phyloP scores from a whole-genome alignment of 768 basidiomycete genomes.

The Suillus weaverae region DNA sequence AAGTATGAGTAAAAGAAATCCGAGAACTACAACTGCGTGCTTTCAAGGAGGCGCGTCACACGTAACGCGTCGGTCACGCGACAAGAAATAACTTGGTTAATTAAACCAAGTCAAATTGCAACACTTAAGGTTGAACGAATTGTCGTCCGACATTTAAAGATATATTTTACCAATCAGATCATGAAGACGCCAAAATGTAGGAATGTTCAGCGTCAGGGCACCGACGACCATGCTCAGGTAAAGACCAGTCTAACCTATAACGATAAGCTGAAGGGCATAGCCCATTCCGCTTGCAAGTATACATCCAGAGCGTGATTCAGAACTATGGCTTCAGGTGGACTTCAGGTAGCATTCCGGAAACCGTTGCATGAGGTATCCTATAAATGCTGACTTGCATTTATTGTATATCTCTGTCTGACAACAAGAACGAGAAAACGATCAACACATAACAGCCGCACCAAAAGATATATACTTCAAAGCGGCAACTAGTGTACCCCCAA shows the following conservation, averaged over 20 bases:
- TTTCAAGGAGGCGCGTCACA: constrained; percentile 25
- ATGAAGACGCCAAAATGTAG: not conserved
- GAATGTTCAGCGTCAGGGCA: not conserved
- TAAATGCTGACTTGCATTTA: not conserved
- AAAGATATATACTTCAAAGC: not conserved
- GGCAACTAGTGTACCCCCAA: not conserved
- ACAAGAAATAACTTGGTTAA: not conserved
- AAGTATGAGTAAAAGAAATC: constrained; percentile 1
- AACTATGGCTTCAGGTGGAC: no score
- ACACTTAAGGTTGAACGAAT: not conserved
- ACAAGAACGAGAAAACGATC: not conserved
- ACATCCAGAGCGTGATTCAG: not conserved
- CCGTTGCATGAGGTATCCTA: not conserved
- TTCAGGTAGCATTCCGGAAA: not conserved
- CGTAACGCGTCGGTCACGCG: constrained; percentile 27
- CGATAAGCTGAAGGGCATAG: not conserved
- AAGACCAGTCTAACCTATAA: not conserved
- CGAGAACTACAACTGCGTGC: constrained; percentile 16
- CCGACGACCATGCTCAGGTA: not conserved
- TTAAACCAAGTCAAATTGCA: no score
- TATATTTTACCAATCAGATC: not conserved
- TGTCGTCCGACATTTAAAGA: not conserved
- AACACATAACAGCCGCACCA: not conserved
- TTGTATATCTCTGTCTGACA: not conserved
- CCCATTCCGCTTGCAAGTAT: not conserved